A percentile compares a stretch with the other conserved stretches of the same genome.
phyloP scores from a whole-genome alignment of 495 filamentous ascomycete genomes.

The Cercophora sp. region DNA sequence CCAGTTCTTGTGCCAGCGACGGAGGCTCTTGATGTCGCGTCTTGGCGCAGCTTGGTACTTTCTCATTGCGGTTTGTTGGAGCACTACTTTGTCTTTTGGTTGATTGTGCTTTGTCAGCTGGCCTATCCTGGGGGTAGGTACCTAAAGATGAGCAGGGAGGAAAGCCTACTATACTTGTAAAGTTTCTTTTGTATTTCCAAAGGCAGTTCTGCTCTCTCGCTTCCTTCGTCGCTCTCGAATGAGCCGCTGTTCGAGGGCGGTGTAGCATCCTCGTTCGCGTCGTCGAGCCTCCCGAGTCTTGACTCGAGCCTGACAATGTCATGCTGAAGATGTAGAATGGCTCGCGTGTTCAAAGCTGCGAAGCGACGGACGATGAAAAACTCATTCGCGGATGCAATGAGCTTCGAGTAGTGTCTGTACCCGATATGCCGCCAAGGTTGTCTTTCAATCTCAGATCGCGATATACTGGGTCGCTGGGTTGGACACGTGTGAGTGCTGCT shows the following conservation, averaged over 20 bases:
- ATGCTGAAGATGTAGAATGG: not conserved
- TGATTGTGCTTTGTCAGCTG: not conserved
- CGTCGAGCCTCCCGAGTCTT: not conserved
- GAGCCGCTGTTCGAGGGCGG: not conserved
- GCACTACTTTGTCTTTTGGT: not conserved
- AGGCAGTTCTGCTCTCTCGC: not conserved
- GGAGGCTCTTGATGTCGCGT: conserved; percentile 1
- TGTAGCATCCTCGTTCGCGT: not conserved
- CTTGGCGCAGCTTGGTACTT: not conserved
- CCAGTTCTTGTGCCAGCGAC: not conserved
- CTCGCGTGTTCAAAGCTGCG: not conserved
- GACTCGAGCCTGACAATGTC: not conserved
- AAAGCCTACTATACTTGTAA: not conserved
- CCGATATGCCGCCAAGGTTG: not conserved
- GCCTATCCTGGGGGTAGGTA: not conserved
- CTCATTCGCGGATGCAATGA: not conserved
- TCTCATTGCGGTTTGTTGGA: not conserved
- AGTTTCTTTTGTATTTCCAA: not conserved
- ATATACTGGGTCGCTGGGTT: not conserved
- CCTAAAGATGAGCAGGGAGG: not conserved
- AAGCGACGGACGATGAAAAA: not conserved
- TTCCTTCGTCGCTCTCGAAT: not conserved
- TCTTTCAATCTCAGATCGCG: not conserved
- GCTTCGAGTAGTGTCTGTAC: not conserved
- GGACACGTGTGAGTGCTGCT: not conserved